Evolutionary conservation across 495 filamentous ascomycete species (phyloP).

Genomic region (Cryomyces antarcticus): DNA sequence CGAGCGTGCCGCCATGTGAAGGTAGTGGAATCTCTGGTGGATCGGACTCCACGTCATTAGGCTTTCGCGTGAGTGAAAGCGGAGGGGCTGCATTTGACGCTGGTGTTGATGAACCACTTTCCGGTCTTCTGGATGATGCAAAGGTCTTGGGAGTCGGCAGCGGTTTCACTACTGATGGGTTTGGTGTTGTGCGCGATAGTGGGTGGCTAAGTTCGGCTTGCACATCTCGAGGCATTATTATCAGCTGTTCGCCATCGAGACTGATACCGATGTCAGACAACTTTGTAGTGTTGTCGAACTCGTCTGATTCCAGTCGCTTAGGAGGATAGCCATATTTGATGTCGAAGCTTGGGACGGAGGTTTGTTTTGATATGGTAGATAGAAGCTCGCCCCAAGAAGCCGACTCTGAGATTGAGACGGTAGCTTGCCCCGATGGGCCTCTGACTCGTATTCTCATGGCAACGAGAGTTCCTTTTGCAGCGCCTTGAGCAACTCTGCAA

Average conservation of each 20-base stretch:
- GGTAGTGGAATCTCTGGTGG: conserved; percentile 50
- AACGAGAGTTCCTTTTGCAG: too few relatives aligned
- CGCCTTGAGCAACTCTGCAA: too few relatives aligned
- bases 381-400: conserved; percentile 46
- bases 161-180: conserved; percentile 2
- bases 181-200: background rate
- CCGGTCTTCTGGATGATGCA: background rate
- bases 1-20: conserved; percentile 39
- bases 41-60: conserved; percentile 26
- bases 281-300: conserved; percentile 23
- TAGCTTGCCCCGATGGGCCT: conserved; percentile 39
- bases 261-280: conserved; percentile 39
- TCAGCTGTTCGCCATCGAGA: conserved; percentile 64
- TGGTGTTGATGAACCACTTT: conserved; percentile 2
- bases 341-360: conserved; percentile 36
- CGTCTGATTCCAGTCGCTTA: conserved; percentile 40
- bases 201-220: conserved; percentile 15
- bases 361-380: conserved; percentile 31
- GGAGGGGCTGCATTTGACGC: conserved; percentile 7
- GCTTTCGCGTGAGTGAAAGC: conserved; percentile 19
- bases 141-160: background rate
- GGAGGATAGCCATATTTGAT: conserved; percentile 80
- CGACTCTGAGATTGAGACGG: conserved; percentile 40
- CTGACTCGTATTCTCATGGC: conserved; percentile 42
- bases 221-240: conserved; percentile 32